A percentile compares a stretch with the other conserved stretches of the same genome.
phyloP scores from a whole-genome alignment of 1,139 yeast genomes.

The Tardiomyces digboiensis region DNA sequence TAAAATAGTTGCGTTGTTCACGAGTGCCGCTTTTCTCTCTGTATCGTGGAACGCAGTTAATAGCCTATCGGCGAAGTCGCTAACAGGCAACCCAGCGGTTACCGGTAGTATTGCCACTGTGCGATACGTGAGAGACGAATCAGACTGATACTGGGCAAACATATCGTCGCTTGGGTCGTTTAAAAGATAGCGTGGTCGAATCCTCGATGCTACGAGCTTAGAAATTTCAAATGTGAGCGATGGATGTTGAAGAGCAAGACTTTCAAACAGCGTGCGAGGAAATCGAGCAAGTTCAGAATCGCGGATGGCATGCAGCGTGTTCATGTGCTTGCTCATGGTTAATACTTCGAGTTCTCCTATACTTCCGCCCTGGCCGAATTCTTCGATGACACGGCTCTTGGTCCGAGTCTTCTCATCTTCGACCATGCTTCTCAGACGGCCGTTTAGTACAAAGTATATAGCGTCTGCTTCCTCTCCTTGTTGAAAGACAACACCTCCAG shows the following conservation, averaged over 20 bases:
- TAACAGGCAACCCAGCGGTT: constrained; percentile 69
- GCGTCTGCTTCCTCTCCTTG: constrained; percentile 92
- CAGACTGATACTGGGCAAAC: background rate
- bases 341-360: constrained; percentile 93
- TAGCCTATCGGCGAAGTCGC: constrained; percentile 71
- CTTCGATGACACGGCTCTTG: constrained; percentile 27
- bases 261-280: constrained; percentile 82
- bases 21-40: constrained; percentile 63
- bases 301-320: constrained; percentile 77
- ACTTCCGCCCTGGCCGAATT: constrained; percentile 90
- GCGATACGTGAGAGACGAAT: constrained; percentile 36
- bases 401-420: constrained; percentile 14
- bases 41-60: constrained; percentile 61
- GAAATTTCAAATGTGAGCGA: constrained; percentile 87
- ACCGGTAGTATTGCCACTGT: constrained; percentile 84
- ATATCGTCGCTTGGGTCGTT: constrained; percentile 3
- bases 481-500: constrained; percentile 70
- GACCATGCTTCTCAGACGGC: constrained; percentile 65
- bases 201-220: constrained; percentile 73
- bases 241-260: constrained; percentile 77
- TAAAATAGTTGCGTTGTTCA: constrained; percentile 76
- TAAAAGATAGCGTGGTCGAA: constrained; percentile 19
- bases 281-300: constrained; percentile 92
- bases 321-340: constrained; percentile 67
- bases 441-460: constrained; percentile 83